Evolutionary conservation across 768 basidiomycete genomes (phyloP).

Genomic region (Leucosporidium scottii): DNA sequence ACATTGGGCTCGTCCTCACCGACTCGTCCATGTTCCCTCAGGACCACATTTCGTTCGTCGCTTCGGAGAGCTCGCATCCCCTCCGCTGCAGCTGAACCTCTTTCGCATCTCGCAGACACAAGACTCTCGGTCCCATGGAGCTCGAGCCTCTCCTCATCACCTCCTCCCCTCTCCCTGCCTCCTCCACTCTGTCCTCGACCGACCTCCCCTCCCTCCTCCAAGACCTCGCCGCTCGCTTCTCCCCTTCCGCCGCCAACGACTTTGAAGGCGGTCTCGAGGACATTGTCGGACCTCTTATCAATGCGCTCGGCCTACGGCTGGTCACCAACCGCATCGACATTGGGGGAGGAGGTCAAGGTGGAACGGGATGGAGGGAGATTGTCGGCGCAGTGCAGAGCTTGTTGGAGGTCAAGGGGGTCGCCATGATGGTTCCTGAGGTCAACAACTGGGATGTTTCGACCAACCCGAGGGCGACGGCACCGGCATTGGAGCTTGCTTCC

Average conservation of each 20-base stretch:
- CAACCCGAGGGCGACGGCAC: constrained; percentile 3
- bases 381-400: constrained; percentile 72
- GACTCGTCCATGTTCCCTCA: constrained; percentile 94
- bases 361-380: constrained; percentile 66
- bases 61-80: background rate
- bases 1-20: constrained; percentile 73
- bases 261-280: constrained; percentile 70
- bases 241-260: constrained; percentile 30
- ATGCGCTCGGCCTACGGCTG: constrained; percentile 39
- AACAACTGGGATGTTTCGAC: constrained; percentile 11
- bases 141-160: constrained; percentile 74
- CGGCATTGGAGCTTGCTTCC: constrained; percentile 45
- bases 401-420: constrained; percentile 73
- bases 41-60: constrained; percentile 40
- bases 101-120: constrained; percentile 45
- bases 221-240: constrained; percentile 71
- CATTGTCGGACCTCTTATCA: constrained; percentile 68
- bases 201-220: constrained; percentile 74
- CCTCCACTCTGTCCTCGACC: constrained; percentile 54
- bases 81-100: background rate
- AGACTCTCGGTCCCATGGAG: constrained; percentile 67
- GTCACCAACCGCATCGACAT: constrained; percentile 40
- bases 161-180: constrained; percentile 48
- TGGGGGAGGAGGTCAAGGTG: constrained; percentile 19
- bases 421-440: constrained; percentile 51